Evolutionary conservation across 2,329 filamentous ascomycete species (phyloP), one percentile per base, ranked within the genome.

Genomic region (Rhinocladiella similis): DNA sequence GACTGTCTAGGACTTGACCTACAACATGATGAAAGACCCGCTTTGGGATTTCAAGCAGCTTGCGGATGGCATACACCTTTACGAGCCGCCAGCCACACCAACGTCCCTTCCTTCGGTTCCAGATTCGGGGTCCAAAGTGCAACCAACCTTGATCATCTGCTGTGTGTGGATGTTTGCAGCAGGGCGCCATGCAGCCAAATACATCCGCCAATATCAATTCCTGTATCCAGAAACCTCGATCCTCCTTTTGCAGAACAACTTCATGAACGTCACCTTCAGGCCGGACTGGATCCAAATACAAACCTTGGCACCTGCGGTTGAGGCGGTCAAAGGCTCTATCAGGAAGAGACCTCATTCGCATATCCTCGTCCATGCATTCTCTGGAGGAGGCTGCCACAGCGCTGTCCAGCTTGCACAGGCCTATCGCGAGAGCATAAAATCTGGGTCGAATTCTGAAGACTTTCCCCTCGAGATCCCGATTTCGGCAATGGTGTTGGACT

Each of bases 301-400:
- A n/a, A 38, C 27, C 4, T n/a, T 55, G 13, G 13, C 19, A 7
- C 53, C 53, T 4, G 25, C 53, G 12, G 47, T 50, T 18, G 10
- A 12, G n/a, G 53, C 53, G 9, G 18, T 55, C n/a, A 22, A 50
- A 7, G 39, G 45, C 12, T 38, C 20, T 19, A 18, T 55, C 25
- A 22, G 19, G 19, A 54, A 33, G 33, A 13, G 22, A 2, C n/a
- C 12, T 3, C n/a, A 29, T 12, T 47, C 53, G 4, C 35, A n/a
- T 16, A 67, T 81, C n/a, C 70, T 82, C 3, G 65, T 79, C 12
- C 80, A 82, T 60, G 56, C 74, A 33, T 81, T 82, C 63, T 82
- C 80, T 38, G 82, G 83, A 60, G 80, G 80, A 49, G 80, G 80
- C 50, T 69, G 74, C 20, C 70, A 72, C 48, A 73, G 73, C 33